Percentiles rank a stretch among this genome's conserved stretches.
Conservation (phyloP, 805 yeast species). For the Spathaspora arborariae region DNA sequence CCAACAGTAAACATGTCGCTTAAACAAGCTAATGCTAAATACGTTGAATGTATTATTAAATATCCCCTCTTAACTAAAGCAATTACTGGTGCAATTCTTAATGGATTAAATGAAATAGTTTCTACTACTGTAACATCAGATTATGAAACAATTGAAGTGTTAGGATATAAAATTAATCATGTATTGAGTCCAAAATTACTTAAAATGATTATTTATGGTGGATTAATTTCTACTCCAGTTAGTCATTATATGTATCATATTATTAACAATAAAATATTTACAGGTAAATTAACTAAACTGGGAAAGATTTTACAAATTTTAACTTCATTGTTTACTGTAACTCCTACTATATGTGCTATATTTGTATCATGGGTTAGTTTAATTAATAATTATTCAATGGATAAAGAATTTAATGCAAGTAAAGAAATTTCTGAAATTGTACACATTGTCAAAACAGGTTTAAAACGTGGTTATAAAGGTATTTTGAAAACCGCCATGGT, state of each 20-base stretch:
- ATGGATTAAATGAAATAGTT: slow-evolving; percentile 53
- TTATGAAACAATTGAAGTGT: slow-evolving; percentile 17
- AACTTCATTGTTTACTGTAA: slow-evolving; percentile 48
- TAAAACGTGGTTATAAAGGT: slow-evolving; percentile 40
- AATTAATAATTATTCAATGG: slow-evolving; percentile 37
- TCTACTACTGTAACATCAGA: slow-evolving; percentile 52
- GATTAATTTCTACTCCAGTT: slow-evolving; percentile 52
- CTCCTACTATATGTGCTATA: slow-evolving; percentile 49
- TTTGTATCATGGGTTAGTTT: slow-evolving; percentile 52
- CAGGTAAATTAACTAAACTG: slow-evolving; percentile 36
- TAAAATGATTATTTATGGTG: slow-evolving; percentile 55
- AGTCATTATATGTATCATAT: slow-evolving; percentile 50
- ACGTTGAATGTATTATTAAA: slow-evolving; percentile 36
- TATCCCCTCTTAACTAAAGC: slow-evolving; percentile 60
- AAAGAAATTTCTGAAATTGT: slow-evolving; percentile 15
- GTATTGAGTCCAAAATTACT: slow-evolving; percentile 44
- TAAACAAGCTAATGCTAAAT: slow-evolving; percentile 19
- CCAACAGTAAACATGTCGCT: slow-evolving; percentile 1
- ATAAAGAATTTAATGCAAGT: slow-evolving; percentile 4
- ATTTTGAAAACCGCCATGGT: slow-evolving; percentile 52
- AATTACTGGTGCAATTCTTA: slow-evolving; percentile 52
- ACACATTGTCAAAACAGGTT: slow-evolving; percentile 23
- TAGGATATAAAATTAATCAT: slow-evolving; percentile 29
- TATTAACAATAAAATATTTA: slow-evolving; percentile 43
- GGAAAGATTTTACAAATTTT: slow-evolving; percentile 47